phyloP scores from a whole-genome alignment of 2,329 filamentous ascomycete genomes.

The Diplodia corticola region DNA sequence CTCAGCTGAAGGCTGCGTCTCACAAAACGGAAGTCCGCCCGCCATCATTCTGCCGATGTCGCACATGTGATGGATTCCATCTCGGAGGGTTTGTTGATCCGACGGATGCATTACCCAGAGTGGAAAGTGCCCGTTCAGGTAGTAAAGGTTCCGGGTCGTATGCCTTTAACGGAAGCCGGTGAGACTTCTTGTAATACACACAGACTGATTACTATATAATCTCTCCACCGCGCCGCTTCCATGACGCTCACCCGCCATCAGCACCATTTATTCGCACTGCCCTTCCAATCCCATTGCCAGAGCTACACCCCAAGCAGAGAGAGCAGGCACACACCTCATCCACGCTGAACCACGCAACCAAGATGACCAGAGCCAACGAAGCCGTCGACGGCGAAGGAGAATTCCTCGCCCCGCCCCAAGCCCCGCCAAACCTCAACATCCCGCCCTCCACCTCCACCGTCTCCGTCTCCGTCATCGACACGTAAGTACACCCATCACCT shows the following conservation, averaged over 20 bases:
- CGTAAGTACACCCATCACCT: not conserved
- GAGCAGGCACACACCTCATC: not conserved
- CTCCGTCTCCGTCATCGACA: slow-evolving; percentile 5
- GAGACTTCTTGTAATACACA: not conserved
- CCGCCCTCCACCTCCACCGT: not conserved
- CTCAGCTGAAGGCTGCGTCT: not conserved
- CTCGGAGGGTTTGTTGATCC: not conserved
- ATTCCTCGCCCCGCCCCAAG: not conserved
- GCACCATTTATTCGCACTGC: not conserved
- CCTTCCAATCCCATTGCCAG: not conserved
- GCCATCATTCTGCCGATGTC: not conserved
- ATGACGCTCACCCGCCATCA: not conserved
- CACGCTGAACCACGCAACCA: not conserved
- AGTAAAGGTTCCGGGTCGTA: not conserved
- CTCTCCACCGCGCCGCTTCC: not conserved
- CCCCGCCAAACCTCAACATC: not conserved
- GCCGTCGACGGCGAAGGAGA: not conserved
- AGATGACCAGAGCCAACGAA: not conserved
- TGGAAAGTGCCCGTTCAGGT: not conserved
- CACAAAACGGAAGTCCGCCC: not conserved
- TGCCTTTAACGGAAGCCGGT: not conserved
- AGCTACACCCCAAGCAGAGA: not conserved
- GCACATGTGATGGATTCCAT: not conserved
- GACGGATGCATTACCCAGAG: not conserved
- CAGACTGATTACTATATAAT: not conserved